phyloP scores from a whole-genome alignment of 208 protist genomes.

The Acanthamoeba lenticulata region DNA sequence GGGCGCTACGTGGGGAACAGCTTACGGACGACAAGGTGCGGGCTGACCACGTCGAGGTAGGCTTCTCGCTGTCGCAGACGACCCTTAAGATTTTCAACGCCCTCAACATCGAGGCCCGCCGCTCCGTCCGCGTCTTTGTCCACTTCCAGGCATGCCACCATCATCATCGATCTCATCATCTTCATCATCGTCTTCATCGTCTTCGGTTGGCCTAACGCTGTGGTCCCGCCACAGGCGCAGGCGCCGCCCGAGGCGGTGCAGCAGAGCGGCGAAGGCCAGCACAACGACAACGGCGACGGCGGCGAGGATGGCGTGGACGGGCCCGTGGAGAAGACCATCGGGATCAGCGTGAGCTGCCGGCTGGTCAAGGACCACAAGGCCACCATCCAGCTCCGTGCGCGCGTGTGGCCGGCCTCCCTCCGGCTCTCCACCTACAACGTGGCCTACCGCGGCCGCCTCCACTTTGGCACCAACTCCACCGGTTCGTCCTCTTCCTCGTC shows the following conservation, averaged over 20 bases:
- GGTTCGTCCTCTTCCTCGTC: too few species aligned
- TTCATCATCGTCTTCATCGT: background rate
- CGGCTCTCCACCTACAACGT: slow-evolving; percentile 66
- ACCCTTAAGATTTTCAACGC: slow-evolving; percentile 62
- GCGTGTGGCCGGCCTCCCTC: slow-evolving; percentile 43
- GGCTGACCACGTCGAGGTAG: slow-evolving; percentile 70
- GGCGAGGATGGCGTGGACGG: background rate
- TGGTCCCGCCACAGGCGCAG: background rate
- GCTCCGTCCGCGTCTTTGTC: slow-evolving; percentile 72
- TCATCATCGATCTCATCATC: too few species aligned
- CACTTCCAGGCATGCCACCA: slow-evolving; percentile 64
- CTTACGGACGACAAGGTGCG: slow-evolving; percentile 42
- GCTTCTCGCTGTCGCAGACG: slow-evolving; percentile 75
- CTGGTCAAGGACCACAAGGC: slow-evolving; percentile 76
- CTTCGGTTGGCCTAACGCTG: background rate
- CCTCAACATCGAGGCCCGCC: slow-evolving; percentile 67
- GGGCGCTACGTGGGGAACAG: background rate
- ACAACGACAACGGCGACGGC: background rate
- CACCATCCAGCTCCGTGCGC: slow-evolving; percentile 65
- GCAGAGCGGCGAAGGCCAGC: background rate
- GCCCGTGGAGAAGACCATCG: slow-evolving; percentile 54
- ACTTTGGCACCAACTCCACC: background rate
- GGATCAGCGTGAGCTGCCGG: slow-evolving; percentile 75
- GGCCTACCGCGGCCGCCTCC: slow-evolving; percentile 62
- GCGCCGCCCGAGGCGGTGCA: too few species aligned